These are phyloP conservation scores for Ophiostoma tasmaniense DNA, from an alignment of 2,329 filamentous ascomycete genomes.

Conservation along the genomic window DNA sequence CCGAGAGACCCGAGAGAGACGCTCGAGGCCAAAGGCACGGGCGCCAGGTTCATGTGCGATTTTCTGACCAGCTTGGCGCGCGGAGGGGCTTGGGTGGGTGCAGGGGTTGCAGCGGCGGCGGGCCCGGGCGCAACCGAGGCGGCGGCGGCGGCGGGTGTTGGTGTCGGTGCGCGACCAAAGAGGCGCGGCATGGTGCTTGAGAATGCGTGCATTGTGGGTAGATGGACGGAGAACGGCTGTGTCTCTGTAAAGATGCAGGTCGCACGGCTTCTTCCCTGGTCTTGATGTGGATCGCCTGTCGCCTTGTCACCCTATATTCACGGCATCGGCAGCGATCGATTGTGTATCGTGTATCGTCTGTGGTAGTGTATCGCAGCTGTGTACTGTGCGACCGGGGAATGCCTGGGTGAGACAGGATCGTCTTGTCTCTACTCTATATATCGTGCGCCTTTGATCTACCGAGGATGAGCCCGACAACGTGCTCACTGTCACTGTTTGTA, in stretches of 20 bases:
- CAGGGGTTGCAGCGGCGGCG: background rate
- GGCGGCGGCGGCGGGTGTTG: background rate
- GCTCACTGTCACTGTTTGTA: background rate
- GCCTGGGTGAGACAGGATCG: background rate
- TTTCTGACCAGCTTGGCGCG: constrained; percentile 13
- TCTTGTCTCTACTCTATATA: background rate
- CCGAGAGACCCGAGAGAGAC: background rate
- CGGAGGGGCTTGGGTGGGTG: background rate
- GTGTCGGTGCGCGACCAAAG: constrained; percentile 16
- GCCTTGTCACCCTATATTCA: background rate
- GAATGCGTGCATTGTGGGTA: constrained; percentile 11
- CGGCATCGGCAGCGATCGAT: background rate
- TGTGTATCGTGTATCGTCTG: background rate
- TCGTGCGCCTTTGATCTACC: background rate
- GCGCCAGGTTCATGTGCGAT: background rate
- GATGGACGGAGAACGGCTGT: too few relatives aligned
- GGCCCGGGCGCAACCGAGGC: background rate
- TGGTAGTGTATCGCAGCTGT: background rate
- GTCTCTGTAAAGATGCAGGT: too few relatives aligned
- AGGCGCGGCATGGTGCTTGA: constrained; percentile 16
- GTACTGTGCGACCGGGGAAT: background rate
- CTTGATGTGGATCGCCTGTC: background rate
- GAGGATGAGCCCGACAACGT: background rate
- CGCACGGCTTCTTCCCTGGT: background rate
- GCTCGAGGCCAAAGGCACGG: background rate